Evolutionary conservation across 306 rosid species (phyloP).

Genomic region (Cucurbita ficifolia): DNA sequence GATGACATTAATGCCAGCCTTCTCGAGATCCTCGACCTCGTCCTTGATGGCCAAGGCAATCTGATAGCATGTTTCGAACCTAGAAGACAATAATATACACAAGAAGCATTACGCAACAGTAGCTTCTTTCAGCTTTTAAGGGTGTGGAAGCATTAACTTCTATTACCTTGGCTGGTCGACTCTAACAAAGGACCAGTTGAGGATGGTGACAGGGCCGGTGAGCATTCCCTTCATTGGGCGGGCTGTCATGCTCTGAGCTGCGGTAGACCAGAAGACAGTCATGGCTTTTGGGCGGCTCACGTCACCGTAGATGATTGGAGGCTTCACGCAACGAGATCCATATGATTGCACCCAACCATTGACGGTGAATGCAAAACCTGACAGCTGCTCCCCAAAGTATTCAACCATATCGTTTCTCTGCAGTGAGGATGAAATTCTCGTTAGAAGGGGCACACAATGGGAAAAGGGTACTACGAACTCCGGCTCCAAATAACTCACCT

Average conservation of each 20-base stretch:
- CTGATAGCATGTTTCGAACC: constrained; percentile 74
- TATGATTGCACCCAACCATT: constrained; percentile 94
- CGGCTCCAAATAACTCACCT: constrained; percentile 31
- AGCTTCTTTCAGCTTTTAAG: neutral
- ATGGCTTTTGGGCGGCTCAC: constrained; percentile 86
- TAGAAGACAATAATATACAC: constrained; percentile 10
- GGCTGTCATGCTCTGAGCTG: constrained; percentile 66
- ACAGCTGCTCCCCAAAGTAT: constrained; percentile 83
- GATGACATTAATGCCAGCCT: constrained; percentile 57
- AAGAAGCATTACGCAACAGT: neutral
- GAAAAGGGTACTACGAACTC: neutral
- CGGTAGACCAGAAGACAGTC: constrained; percentile 89
- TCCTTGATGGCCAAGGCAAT: constrained; percentile 85
- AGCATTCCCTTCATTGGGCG: constrained; percentile 95
- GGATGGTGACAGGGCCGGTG: constrained; percentile 78
- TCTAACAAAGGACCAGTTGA: constrained; percentile 85
- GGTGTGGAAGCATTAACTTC: neutral
- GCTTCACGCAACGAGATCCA: constrained; percentile 78
- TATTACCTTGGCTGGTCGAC: constrained; percentile 72
- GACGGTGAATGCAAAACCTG: constrained; percentile 77
- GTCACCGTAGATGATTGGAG: constrained; percentile 79
- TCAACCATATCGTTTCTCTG: constrained; percentile 95
- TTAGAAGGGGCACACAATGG: neutral
- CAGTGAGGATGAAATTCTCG: neutral
- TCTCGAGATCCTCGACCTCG: constrained; percentile 85